phyloP scores from a whole-genome alignment of 768 basidiomycete species.

The Agaricus subrufescens region DNA sequence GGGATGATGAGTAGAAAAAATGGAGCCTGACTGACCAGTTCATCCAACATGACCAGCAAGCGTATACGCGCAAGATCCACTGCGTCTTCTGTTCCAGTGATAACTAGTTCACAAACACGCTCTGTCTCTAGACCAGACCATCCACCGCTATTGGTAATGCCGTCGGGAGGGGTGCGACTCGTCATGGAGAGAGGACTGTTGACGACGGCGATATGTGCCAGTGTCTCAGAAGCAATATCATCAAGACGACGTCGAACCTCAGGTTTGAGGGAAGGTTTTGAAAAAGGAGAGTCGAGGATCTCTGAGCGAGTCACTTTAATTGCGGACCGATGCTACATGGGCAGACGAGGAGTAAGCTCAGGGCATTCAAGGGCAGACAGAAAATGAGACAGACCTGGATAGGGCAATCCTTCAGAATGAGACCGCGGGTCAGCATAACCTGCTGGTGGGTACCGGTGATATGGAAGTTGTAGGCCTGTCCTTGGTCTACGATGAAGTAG shows the following conservation, averaged over 20 bases:
- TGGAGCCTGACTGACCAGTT: constrained; percentile 60
- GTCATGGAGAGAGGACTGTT: constrained; percentile 76
- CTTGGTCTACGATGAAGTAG: constrained; percentile 68
- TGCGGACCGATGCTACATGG: constrained; percentile 65
- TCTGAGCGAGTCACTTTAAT: constrained; percentile 93
- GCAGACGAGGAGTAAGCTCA: constrained; percentile 11
- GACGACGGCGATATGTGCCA: constrained; percentile 90
- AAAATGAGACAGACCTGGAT: constrained; percentile 54
- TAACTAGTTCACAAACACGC: constrained; percentile 86
- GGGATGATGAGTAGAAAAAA: constrained; percentile 12
- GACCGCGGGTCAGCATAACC: constrained; percentile 85
- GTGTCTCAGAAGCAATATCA: constrained; percentile 89
- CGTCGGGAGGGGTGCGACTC: constrained; percentile 72
- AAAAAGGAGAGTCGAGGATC: constrained; percentile 81
- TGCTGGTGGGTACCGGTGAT: constrained; percentile 89
- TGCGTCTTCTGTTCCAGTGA: constrained; percentile 84
- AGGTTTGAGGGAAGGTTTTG: constrained; percentile 74
- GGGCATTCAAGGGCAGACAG: constrained; percentile 2
- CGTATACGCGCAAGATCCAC: constrained; percentile 90
- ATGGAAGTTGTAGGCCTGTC: constrained; percentile 82
- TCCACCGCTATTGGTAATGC: constrained; percentile 70
- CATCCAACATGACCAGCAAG: constrained; percentile 90
- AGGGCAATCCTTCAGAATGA: constrained; percentile 86
- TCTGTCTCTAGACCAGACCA: constrained; percentile 94
- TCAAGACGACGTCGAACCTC: constrained; percentile 85